Evolutionary conservation across 257 asterid genomes (phyloP).

Genomic region (Linaria vulgaris): DNA sequence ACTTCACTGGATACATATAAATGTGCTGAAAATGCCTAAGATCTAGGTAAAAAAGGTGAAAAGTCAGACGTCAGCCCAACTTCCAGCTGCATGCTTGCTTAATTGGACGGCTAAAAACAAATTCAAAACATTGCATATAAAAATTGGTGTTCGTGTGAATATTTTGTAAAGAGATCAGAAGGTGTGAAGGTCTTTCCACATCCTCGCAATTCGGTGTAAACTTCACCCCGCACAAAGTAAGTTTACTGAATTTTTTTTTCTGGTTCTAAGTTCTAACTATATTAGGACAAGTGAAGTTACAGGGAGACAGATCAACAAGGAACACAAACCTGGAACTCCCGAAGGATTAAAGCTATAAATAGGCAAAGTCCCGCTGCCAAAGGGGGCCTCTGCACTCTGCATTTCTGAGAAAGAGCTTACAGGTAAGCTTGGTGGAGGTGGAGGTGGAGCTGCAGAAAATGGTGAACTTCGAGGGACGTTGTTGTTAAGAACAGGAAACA

Average conservation of each 20-base stretch:
- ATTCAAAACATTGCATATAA: neutral
- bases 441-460: constrained; percentile 47
- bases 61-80: neutral
- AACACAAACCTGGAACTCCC: constrained; percentile 51
- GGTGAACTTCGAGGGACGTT: constrained; percentile 51
- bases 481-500: constrained; percentile 67
- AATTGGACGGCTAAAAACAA: constrained; percentile 8
- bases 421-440: constrained; percentile 45
- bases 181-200: neutral
- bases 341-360: constrained; percentile 38
- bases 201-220: neutral
- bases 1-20: neutral
- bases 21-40: neutral
- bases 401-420: constrained; percentile 41
- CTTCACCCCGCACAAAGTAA: no score
- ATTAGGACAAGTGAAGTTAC: neutral
- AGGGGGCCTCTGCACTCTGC: constrained; percentile 43
- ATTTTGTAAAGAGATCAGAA: constrained; percentile 8
- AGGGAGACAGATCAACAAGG: constrained; percentile 22
- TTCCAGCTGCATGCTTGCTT: neutral
- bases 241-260: no score
- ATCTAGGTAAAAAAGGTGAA: neutral
- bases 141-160: neutral
- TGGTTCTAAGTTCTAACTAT: no score
- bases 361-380: constrained; percentile 34